Evolutionary conservation across 2,329 filamentous ascomycete genomes (phyloP).

Genomic region (Alternaria metachromatica): DNA sequence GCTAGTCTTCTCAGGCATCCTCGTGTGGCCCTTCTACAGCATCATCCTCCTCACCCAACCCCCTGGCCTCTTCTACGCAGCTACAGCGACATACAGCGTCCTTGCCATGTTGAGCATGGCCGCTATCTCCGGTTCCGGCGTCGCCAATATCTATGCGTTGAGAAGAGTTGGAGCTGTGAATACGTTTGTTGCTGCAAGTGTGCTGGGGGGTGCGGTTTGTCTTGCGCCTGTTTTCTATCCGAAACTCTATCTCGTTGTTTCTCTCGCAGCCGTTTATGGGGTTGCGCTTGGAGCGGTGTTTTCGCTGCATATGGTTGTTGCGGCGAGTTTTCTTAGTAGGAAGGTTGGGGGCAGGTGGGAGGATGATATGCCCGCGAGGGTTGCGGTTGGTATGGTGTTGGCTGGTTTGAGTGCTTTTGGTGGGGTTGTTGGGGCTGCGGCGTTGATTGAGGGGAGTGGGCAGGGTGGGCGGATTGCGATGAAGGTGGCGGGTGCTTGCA

Average conservation of each 20-base stretch:
- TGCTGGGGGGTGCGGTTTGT: background rate
- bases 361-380: constrained; percentile 3
- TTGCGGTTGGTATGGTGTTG: constrained; percentile 6
- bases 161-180: constrained; percentile 5
- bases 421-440: constrained; percentile 10
- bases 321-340: background rate
- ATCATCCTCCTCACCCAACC: background rate
- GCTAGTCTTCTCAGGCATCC: background rate
- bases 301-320: background rate
- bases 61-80: background rate
- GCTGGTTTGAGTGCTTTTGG: constrained; percentile 9
- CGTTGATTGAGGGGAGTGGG: constrained; percentile 9
- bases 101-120: constrained; percentile 12
- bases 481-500: constrained; percentile 2
- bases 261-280: constrained; percentile 7
- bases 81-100: background rate
- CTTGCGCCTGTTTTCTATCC: background rate
- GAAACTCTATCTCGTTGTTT: background rate
- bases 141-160: background rate
- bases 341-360: constrained; percentile 1
- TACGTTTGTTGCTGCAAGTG: constrained; percentile 1
- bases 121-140: background rate
- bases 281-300: constrained; percentile 11
- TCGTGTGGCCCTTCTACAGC: background rate
- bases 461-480: constrained; percentile 4